Conservation (phyloP, 805 yeast genomes). For the Yamadazyma endophytica region DNA sequence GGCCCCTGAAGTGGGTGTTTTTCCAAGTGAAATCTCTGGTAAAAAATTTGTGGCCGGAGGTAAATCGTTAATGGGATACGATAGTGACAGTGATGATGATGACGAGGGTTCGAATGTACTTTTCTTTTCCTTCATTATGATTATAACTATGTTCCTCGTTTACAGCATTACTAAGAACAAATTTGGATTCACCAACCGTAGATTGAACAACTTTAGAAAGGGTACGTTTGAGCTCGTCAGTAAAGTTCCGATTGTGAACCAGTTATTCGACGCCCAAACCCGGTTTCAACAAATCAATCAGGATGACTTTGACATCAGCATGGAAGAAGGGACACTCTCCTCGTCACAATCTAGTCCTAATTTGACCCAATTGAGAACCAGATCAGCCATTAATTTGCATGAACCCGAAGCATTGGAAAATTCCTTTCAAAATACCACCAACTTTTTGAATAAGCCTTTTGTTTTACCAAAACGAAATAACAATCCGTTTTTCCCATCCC, state of each 20-base stretch:
- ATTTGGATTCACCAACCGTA: slow-evolving; percentile 8
- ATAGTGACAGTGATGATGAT: slow-evolving; percentile 18
- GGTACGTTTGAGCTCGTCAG: slow-evolving; percentile 8
- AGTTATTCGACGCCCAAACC: slow-evolving; percentile 7
- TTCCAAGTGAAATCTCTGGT: slow-evolving; percentile 36
- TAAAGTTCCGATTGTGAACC: slow-evolving; percentile 19
- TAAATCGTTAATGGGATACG: slow-evolving; percentile 5
- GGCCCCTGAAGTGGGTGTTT: slow-evolving; percentile 31
- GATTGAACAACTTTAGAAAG: slow-evolving; percentile 10
- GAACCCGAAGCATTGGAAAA: slow-evolving; percentile 5
- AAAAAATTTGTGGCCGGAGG: slow-evolving; percentile 27
- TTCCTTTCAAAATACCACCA: slow-evolving; percentile 13
- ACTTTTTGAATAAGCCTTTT: slow-evolving; percentile 37
- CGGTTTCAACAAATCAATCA: slow-evolving; percentile 13
- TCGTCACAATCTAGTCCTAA: slow-evolving; percentile 16
- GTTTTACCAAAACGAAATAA: slow-evolving; percentile 21
- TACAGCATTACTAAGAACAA: slow-evolving; percentile 7
- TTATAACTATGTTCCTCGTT: slow-evolving; percentile 12
- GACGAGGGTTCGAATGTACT: slow-evolving; percentile 6
- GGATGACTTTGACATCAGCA: slow-evolving; percentile 17
- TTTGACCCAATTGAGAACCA: slow-evolving; percentile 24
- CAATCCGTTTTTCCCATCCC: slow-evolving; percentile 9
- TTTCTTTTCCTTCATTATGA: slow-evolving; percentile 8
- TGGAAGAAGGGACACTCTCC: slow-evolving; percentile 32
- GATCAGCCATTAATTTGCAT: slow-evolving; percentile 31